Conservation (phyloP, 345 rosid species). For the Limnanthes douglasii region DNA sequence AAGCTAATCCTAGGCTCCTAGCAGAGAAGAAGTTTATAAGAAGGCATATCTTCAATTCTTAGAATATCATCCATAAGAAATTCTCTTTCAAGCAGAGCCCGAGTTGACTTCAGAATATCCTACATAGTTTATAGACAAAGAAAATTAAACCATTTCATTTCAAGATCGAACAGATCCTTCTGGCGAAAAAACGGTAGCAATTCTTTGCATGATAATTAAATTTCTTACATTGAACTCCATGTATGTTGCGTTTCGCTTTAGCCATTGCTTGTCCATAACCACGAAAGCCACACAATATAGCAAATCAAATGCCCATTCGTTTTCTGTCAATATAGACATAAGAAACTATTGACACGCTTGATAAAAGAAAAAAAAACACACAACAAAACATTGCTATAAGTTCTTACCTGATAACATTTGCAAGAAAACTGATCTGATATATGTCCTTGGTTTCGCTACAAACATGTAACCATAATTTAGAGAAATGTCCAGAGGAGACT, state of each 20-base stretch:
- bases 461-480: constrained; percentile 8
- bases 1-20: too few species aligned
- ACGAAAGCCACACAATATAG: constrained; percentile 80
- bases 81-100: constrained; percentile 67
- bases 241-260: constrained; percentile 74
- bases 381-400: neutral
- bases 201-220: neutral
- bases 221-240: constrained; percentile 89
- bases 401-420: constrained; percentile 75
- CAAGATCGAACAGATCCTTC: neutral
- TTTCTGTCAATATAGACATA: constrained; percentile 25
- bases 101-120: constrained; percentile 73
- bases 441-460: constrained; percentile 73
- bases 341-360: too few species aligned
- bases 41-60: constrained; percentile 84
- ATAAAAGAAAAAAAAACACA: neutral
- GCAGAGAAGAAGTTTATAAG: constrained; percentile 74
- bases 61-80: constrained; percentile 69
- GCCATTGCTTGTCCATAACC: constrained; percentile 95
- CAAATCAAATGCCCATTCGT: constrained; percentile 89
- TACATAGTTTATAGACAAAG: too few species aligned
- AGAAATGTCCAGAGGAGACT: too few species aligned
- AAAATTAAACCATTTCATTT: neutral
- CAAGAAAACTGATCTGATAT: constrained; percentile 57
- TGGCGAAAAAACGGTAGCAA: neutral